Conservation (phyloP, 1,284 basidiomycete genomes). For the Apiotrichum mycotoxinovorans region DNA sequence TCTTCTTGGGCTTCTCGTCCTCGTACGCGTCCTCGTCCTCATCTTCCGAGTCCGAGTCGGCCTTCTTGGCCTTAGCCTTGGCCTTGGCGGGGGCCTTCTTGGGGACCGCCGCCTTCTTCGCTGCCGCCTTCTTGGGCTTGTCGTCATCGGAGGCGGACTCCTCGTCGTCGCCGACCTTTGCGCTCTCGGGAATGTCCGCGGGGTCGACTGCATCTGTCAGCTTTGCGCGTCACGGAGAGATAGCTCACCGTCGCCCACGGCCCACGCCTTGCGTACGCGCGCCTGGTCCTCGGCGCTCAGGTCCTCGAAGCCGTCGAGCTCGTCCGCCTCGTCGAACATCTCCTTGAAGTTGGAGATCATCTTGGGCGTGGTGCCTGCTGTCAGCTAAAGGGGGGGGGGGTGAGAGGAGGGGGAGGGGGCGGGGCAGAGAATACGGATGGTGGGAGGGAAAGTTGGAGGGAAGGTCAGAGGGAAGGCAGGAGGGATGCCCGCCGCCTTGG, state of each 20-base stretch:
- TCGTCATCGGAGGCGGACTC: constrained; percentile 18
- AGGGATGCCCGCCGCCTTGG: no score
- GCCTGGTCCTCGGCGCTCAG: constrained; percentile 52
- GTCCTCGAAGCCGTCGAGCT: constrained; percentile 51
- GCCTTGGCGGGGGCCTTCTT: constrained; percentile 16
- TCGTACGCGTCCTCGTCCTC: no score
- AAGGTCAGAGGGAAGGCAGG: no score
- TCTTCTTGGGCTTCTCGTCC: constrained; percentile 4
- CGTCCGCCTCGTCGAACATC: constrained; percentile 58
- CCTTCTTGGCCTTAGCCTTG: constrained; percentile 6
- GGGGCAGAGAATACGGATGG: no score
- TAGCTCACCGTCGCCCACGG: constrained; percentile 57
- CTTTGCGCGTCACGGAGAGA: neutral
- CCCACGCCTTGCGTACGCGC: constrained; percentile 63
- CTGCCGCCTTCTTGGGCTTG: neutral
- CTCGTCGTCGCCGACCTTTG: constrained; percentile 45
- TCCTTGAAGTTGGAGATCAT: constrained; percentile 71
- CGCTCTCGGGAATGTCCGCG: constrained; percentile 70
- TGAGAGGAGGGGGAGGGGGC: no score
- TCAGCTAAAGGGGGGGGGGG: constrained; percentile 53
- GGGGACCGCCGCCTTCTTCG: constrained; percentile 1
- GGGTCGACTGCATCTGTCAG: constrained; percentile 56
- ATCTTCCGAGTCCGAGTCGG: neutral
- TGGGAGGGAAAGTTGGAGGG: no score
- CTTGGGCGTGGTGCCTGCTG: constrained; percentile 70